Evolutionary conservation across 495 filamentous ascomycete genomes (phyloP).

Genomic region (Pyrenula aspistea): DNA sequence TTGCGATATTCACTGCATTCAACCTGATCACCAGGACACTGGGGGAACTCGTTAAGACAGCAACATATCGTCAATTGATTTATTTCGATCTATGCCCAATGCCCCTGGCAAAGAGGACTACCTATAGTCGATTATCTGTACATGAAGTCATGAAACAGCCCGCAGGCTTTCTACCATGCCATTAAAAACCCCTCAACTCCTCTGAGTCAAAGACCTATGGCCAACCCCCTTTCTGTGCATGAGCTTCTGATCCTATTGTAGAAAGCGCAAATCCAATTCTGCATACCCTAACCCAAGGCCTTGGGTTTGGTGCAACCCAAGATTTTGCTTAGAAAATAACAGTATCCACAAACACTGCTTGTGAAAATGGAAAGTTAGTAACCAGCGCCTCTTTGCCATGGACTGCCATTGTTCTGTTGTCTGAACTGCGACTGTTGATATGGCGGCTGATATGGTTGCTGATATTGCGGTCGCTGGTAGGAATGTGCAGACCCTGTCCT

Average conservation of each 20-base stretch:
- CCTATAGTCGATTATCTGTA: neutral
- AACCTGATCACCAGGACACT: too few species aligned
- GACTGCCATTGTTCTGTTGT: slow-evolving; percentile 44
- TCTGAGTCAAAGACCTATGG: neutral
- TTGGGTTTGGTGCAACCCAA: too few species aligned
- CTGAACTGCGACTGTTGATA: slow-evolving; percentile 21
- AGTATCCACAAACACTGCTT: too few species aligned
- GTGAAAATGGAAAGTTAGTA: slow-evolving; percentile 59
- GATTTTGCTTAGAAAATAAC: too few species aligned
- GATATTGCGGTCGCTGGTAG: slow-evolving; percentile 14
- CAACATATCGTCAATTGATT: too few species aligned
- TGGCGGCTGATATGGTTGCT: too few species aligned
- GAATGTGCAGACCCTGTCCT: slow-evolving; percentile 21
- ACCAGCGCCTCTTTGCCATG: slow-evolving; percentile 56
- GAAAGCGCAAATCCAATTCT: neutral
- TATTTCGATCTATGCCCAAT: neutral
- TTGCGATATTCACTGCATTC: too few species aligned
- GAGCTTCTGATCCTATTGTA: neutral
- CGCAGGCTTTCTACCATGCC: neutral
- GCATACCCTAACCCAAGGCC: neutral
- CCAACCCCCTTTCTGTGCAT: neutral
- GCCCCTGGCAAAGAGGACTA: neutral
- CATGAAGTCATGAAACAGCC: neutral
- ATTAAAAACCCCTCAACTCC: neutral
- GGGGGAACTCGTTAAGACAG: too few species aligned